Base-by-base conservation (phyloP, 164 flowering plant species). In the Vitis labrusca region DNA sequence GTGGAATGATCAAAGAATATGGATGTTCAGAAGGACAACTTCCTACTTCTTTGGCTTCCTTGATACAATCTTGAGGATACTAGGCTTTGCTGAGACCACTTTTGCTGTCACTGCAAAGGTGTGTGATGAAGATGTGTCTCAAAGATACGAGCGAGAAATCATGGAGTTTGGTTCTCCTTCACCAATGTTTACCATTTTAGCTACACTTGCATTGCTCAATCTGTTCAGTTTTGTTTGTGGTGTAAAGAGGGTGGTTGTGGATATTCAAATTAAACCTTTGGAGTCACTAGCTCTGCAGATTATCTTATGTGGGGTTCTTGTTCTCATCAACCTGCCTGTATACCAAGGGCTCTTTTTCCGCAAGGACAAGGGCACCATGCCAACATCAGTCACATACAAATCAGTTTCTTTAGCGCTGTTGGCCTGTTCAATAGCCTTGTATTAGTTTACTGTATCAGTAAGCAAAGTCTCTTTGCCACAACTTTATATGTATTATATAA, bases 151-250 rank as follows among this genome's bases (percentile, higher is more conserved):
- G 32, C 66, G 71, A 50, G 81, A 76, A 70, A 56, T 78, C 63
- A 61, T 76, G 72, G 84, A 81, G 76, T 81, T 81, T 37, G 84
- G 84, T 2, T 55, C 67, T 8, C 37, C 72, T n/a, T 82, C 85
- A 50, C 79, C 81, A 3, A 72, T 82, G 82, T 82, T 82, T 15
- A 69, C 63, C 10, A 64, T 77, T 58, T 47, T 74, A 57, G 71
- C 82, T 10, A 74, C 76, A 11, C 10, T 76, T 7, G 77, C 80
- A 1, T 13, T 74, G 68, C 9, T 74, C 53, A 77, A 79, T 51
- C 69, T 82, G 32, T 23, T 71, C 10, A 47, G 64, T 13, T 68
- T 82, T 17, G 32, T 57, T 11, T 53, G 53, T 8, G 70, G 63
- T n/a, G 15, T 78, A 7, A 71, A 49, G 68, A 55, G 65, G 52